Evolutionary conservation across 2,329 filamentous ascomycete genomes (phyloP).

Genomic region (Talaromyces atroroseus): DNA sequence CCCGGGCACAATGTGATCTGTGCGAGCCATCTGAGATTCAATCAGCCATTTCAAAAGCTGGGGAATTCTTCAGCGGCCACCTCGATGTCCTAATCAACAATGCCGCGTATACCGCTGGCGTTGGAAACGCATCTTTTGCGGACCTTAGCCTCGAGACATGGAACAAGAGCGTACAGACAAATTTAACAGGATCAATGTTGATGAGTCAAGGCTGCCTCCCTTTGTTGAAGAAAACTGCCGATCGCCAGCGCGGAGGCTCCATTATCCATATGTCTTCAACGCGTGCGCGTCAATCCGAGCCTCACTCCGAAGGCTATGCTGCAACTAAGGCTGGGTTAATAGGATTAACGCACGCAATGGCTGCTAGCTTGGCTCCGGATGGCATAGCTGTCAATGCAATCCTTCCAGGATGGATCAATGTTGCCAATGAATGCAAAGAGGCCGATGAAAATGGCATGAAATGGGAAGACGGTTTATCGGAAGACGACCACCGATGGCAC

Average conservation of each 20-base stretch:
- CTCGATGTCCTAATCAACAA: conserved; percentile 12
- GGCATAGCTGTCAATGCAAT: conserved; percentile 10
- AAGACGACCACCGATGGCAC: conserved; percentile 11
- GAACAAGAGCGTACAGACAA: conserved; percentile 12
- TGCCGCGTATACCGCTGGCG: conserved; percentile 6
- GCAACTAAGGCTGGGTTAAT: conserved; percentile 11
- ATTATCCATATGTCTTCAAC: conserved; percentile 13
- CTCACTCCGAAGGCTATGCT: conserved; percentile 10
- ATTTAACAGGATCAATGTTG: conserved; percentile 12
- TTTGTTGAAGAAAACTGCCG: conserved; percentile 1
- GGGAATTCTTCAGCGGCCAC: conserved; percentile 3
- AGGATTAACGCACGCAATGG: conserved; percentile 12
- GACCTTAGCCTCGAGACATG: conserved; percentile 9
- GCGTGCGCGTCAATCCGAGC: conserved; percentile 12
- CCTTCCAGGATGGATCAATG: conserved; percentile 13
- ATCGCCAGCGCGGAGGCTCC: conserved; percentile 3
- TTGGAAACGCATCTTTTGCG: conserved; percentile 6
- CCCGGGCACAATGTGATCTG: conserved; percentile 6
- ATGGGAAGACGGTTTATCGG: conserved; percentile 9
- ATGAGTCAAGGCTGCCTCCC: conserved; percentile 11
- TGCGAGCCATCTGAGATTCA: conserved; percentile 2
- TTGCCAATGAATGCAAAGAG: conserved; percentile 11
- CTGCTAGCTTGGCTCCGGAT: conserved; percentile 7
- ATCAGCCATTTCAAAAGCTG: neutral
- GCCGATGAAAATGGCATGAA: neutral